Conservation (phyloP, 2,329 filamentous ascomycete species). For the Pyrenophora teres region DNA sequence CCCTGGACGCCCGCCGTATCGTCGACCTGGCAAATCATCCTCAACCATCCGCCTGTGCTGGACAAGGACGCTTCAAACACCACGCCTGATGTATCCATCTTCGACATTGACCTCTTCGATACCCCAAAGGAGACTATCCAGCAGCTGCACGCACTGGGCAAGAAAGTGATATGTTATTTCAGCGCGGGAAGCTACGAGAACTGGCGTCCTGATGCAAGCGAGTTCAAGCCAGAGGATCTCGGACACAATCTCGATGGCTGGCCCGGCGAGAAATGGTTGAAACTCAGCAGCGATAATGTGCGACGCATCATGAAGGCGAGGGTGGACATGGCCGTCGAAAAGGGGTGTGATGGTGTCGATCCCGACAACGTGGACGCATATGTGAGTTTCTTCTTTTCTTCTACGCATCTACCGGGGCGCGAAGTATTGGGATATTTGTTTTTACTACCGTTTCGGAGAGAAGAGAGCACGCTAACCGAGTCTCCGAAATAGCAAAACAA, state of each 20-base stretch:
- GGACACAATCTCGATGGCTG: constrained; percentile 66
- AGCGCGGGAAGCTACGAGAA: constrained; percentile 71
- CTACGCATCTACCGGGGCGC: background rate
- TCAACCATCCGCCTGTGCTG: constrained; percentile 46
- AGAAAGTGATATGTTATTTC: constrained; percentile 76
- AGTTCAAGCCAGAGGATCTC: constrained; percentile 61
- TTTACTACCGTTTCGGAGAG: too few relatives aligned
- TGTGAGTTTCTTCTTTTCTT: constrained; percentile 43
- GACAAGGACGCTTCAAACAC: constrained; percentile 37
- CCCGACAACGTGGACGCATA: constrained; percentile 74
- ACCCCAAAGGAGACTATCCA: constrained; percentile 55
- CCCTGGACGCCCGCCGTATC: constrained; percentile 61
- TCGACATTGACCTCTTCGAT: constrained; percentile 66
- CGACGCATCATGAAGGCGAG: constrained; percentile 66
- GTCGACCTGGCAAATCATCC: constrained; percentile 66
- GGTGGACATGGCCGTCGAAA: constrained; percentile 62
- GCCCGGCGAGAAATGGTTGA: constrained; percentile 70
- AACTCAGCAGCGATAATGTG: constrained; percentile 63
- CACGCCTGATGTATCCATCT: constrained; percentile 60
- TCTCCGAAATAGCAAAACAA: constrained; percentile 53
- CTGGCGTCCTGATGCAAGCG: constrained; percentile 61
- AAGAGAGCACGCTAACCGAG: background rate
- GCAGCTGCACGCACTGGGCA: constrained; percentile 56
- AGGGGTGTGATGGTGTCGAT: constrained; percentile 71
- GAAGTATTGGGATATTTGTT: background rate